Base-by-base conservation (phyloP, 2,329 filamentous ascomycete genomes). In the Penicillium sclerotiorum region DNA sequence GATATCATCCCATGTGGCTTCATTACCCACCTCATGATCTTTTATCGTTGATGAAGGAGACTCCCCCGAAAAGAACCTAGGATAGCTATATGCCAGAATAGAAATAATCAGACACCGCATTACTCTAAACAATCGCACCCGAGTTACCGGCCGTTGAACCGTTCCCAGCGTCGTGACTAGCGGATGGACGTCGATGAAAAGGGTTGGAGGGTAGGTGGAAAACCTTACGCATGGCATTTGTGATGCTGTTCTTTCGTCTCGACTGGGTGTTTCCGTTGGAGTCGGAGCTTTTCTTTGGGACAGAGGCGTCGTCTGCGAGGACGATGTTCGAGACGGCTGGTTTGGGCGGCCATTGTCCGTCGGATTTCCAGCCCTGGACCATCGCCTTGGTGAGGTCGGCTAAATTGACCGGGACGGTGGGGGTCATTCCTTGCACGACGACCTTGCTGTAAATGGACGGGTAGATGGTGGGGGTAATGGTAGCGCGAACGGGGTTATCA, bases 361-460 rank as follows among this genome's bases (percentile, higher is more conserved):
- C 90, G 33, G 89, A 81, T 70, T 95, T 95, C 93, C 93, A 96
- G 36, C 93, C 93, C 22, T 87, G 80, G 1, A 97, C 91, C 57
- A 93, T 88, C 11, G 89, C 84, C 8, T 84, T 81, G 18, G 89
- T 84, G 75, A 96, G 86, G 61, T 95, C 90, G 23, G 80, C 76
- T 0, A 97, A 81, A 61, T 96, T 96, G 64, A 96, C 88, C 3
- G 93, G 93, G 13, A 95, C 89, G 1, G 88, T 87, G 0, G 93
- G 93, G 2, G 90, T 89, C 56, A 94, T 81, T 30, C 80, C 82
- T 63, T 93, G 86, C 1, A 91, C 70, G 35, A 96, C 85, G 43
- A 96, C 87, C 72, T 96, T 96, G 66, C 88, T 87, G 76, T 95
- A 96, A 49, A 97, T 89, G 39, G 87, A 88, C 0, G 85, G 76